phyloP scores from a whole-genome alignment of 768 basidiomycete genomes.

The Amanita thiersii region DNA sequence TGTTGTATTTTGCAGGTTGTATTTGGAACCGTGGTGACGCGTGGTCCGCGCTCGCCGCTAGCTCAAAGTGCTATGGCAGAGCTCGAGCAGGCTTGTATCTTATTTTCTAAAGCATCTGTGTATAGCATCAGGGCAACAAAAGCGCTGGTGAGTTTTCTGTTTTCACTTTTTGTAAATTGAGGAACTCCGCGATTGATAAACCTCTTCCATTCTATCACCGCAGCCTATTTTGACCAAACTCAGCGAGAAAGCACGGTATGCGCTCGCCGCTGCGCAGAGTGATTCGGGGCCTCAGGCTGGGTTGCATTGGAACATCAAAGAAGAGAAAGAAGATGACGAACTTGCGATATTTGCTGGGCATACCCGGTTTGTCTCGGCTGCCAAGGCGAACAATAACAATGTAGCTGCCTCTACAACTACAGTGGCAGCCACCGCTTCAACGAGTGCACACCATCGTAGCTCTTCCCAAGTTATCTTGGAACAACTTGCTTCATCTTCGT shows the following conservation, averaged over 20 bases:
- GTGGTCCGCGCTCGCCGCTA: constrained; percentile 60
- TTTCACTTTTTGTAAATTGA: neutral
- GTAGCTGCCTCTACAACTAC: constrained; percentile 1
- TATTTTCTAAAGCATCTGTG: constrained; percentile 56
- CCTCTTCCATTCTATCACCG: neutral
- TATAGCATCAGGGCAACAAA: constrained; percentile 57
- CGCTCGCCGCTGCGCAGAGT: constrained; percentile 35
- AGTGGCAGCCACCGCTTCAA: neutral
- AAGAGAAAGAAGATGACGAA: constrained; percentile 54
- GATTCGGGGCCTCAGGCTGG: constrained; percentile 23
- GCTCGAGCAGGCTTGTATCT: constrained; percentile 54
- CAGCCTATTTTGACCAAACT: constrained; percentile 56
- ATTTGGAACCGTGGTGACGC: constrained; percentile 72
- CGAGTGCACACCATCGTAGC: neutral
- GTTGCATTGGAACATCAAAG: constrained; percentile 42
- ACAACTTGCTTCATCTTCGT: too few species aligned
- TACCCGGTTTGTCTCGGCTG: constrained; percentile 50
- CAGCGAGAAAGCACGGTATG: constrained; percentile 58
- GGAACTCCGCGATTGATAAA: too few species aligned
- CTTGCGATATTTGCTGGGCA: constrained; percentile 63
- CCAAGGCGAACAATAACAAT: constrained; percentile 14
- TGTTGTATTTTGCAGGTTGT: constrained; percentile 67
- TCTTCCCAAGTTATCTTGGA: too few species aligned
- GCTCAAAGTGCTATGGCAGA: constrained; percentile 63
- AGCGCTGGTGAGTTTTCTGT: constrained; percentile 42